Evolutionary conservation across 129 eudicot genomes (phyloP), one percentile per base, ranked within the genome.

Genomic region (Kitagawia praeruptora): DNA sequence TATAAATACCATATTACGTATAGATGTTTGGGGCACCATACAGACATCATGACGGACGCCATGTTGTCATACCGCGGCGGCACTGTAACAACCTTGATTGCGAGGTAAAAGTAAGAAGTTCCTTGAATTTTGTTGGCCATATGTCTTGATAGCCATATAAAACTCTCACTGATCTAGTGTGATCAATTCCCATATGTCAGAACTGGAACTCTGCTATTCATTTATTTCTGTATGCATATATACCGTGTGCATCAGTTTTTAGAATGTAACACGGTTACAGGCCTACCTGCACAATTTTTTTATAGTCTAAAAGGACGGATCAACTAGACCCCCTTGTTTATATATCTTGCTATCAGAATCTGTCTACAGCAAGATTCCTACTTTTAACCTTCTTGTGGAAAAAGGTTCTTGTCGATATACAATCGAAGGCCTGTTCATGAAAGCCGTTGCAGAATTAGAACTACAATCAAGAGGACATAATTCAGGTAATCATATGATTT

Each of bases 401-500:
- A 56, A 61, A 61, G 69, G 69, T 61, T 61, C 4, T 4, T 61
- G 69, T 82, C 49, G 64, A 34, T 72, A 72, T 78, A 38, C 75
- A 79, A 80, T 83, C 76, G 28, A 81, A 95, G 98, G 89, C 84
- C 37, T 77, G 85, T 40, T 78, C 92, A 28, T 91, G 89, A 90
- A 92, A 92, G 85, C 93, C 89, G 14, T 53, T 92, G 79, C 84
- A 88, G 85, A 90, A 84, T 83, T 92, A 86, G 84, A 86, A 81
- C 75, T 89, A 90, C 81, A 95, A 95, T 82, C 89, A 95, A 87
- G 98, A 95, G 75, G 98, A 92, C 81, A 95, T 95, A 80, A 95
- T 92, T 78, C 97, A 93, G 95, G 98, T 93, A 64, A 49, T 44
- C 37, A 41, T 72, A 41, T 42, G 53, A 9, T 72, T 19, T 41